A percentile compares a stretch with the other conserved stretches of the same genome.
Evolutionary conservation across 2,329 filamentous ascomycete species (phyloP).

Genomic region (Xylaria sp.): DNA sequence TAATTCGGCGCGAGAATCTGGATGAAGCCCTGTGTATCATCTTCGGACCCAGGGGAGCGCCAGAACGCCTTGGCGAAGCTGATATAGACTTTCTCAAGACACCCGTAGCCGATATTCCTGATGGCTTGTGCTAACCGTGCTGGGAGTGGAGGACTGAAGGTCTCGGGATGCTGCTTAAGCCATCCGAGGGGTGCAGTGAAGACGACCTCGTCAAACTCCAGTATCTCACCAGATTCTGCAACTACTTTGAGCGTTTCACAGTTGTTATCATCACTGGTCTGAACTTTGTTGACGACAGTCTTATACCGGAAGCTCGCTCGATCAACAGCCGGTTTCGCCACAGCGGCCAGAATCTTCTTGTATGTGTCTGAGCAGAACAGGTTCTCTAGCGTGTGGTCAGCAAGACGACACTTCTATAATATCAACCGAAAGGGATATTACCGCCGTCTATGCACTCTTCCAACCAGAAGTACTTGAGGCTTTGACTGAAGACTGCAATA

Average conservation of each 20-base stretch:
- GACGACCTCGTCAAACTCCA: conserved; percentile 74
- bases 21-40: conserved; percentile 71
- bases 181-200: conserved; percentile 76
- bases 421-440: conserved; percentile 47
- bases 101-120: conserved; percentile 73
- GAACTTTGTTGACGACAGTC: conserved; percentile 60
- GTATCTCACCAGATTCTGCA: conserved; percentile 56
- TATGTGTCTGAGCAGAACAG: conserved; percentile 71
- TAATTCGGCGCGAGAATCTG: conserved; percentile 81
- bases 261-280: conserved; percentile 46
- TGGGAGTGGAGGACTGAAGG: conserved; percentile 71
- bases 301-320: conserved; percentile 65
- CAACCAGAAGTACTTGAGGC: conserved; percentile 80
- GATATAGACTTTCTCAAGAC: conserved; percentile 77
- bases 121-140: conserved; percentile 69
- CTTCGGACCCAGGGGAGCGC: conserved; percentile 58
- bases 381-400: conserved; percentile 58
- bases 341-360: conserved; percentile 65
- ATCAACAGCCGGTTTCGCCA: conserved; percentile 67
- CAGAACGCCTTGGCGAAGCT: conserved; percentile 83
- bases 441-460: conserved; percentile 81
- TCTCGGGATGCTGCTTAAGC: conserved; percentile 67
- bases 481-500: conserved; percentile 65
- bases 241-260: conserved; percentile 56
- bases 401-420: conserved; percentile 39